Conservation (phyloP, 2,329 filamentous ascomycete genomes). For the Lachnellula arida region DNA sequence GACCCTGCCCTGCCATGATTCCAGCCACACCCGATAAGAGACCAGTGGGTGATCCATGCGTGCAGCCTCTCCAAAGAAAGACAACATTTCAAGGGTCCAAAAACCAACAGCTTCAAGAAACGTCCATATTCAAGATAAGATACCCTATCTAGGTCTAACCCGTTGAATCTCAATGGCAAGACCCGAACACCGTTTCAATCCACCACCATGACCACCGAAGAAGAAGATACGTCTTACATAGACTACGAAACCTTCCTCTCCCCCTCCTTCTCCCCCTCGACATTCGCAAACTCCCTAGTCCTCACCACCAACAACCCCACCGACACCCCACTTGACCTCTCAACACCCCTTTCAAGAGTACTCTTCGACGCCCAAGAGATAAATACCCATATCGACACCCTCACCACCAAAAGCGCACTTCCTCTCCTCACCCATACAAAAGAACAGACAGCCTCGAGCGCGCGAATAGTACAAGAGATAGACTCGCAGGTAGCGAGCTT, state of each 20-base stretch:
- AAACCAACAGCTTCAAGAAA: background rate
- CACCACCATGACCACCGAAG: conserved; percentile 27
- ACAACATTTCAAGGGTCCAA: background rate
- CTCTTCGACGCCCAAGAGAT: conserved; percentile 97
- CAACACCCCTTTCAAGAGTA: conserved; percentile 86
- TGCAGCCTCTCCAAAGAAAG: background rate
- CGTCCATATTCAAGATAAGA: background rate
- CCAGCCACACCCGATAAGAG: background rate
- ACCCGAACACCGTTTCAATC: background rate
- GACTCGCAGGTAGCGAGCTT: background rate
- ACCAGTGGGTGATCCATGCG: conserved; percentile 2
- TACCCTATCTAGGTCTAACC: background rate
- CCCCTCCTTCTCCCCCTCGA: conserved; percentile 72
- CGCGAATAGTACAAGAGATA: conserved; percentile 53
- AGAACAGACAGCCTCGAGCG: conserved; percentile 67
- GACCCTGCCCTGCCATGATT: background rate
- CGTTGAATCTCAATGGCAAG: conserved; percentile 10
- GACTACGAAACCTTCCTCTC: conserved; percentile 91
- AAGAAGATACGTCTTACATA: conserved; percentile 76
- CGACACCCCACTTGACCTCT: conserved; percentile 86
- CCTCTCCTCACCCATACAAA: conserved; percentile 76
- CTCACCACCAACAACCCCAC: conserved; percentile 87
- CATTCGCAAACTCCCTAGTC: conserved; percentile 86
- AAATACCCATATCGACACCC: conserved; percentile 87
- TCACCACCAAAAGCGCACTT: conserved; percentile 79